These are phyloP conservation scores for Pholiota conissans DNA, from an alignment of 768 basidiomycete genomes.

Conservation along the genomic window DNA sequence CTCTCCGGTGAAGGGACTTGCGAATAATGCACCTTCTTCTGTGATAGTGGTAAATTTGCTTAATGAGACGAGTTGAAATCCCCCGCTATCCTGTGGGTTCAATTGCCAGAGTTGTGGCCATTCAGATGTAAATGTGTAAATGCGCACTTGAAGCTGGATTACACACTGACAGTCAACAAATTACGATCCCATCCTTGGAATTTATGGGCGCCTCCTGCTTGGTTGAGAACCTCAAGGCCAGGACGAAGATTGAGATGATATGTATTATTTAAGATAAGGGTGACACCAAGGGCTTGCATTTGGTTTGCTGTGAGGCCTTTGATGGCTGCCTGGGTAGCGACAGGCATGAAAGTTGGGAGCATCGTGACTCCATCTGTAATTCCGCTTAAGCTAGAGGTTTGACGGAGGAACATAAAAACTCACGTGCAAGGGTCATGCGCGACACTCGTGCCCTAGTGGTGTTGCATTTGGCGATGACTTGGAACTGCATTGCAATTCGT, in stretches of 20 bases:
- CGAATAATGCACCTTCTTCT: constrained; percentile 85
- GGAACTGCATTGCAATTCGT: constrained; percentile 66
- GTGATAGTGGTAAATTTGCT: constrained; percentile 85
- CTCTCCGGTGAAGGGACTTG: constrained; percentile 83
- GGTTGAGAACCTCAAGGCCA: constrained; percentile 68
- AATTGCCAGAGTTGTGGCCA: neutral
- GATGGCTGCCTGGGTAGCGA: constrained; percentile 89
- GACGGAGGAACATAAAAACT: constrained; percentile 26
- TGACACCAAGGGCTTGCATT: constrained; percentile 78
- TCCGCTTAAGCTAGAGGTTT: neutral
- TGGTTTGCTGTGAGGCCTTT: constrained; percentile 89
- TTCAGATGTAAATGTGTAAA: neutral
- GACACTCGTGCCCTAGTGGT: constrained; percentile 84
- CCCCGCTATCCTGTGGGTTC: constrained; percentile 74
- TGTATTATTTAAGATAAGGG: constrained; percentile 86
- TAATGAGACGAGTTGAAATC: constrained; percentile 85
- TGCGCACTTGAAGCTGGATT: neutral
- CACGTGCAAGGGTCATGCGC: constrained; percentile 82
- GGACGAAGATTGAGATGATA: constrained; percentile 90
- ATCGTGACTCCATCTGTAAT: constrained; percentile 72
- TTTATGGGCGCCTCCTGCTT: constrained; percentile 82
- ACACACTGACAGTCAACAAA: constrained; percentile 67
- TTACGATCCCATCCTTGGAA: constrained; percentile 91
- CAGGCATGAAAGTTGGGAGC: constrained; percentile 92
- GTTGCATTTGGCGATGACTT: constrained; percentile 76